Base-by-base conservation (phyloP, 1,139 yeast species). In the Pneumocystis carinii region DNA sequence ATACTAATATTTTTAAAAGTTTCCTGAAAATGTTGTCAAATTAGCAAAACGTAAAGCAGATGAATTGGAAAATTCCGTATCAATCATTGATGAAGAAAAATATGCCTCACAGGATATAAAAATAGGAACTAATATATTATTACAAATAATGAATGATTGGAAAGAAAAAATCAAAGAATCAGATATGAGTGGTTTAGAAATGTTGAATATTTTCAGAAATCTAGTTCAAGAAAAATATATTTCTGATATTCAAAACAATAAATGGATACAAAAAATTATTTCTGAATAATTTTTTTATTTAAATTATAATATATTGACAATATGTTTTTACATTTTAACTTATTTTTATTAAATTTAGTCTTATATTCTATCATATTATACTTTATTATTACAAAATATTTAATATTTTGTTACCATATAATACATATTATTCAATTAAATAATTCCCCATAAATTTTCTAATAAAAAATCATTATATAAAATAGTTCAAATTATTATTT, bases 1-100 rank as follows among this genome's bases (percentile, higher is more conserved):
- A 48, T 48, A 48, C 55, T 48, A 24, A 48, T 10, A 5, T 24
- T 41, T 24, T 97, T 92, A 42, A 32, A 85, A 87, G 68, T 92
- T 92, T 73, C 98, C 98, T 1, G 77, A 78, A 37, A 90, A 90
- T 72, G 92, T 92, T 61, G 83, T 92, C 62, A 81, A 83, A 64
- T 92, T 92, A 97, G 96, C 98, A 2, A 92, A 92, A 71, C 81
- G 97, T 67, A 90, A 90, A 72, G 96, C 97, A 0, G 78, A 81
- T 6, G 97, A 92, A 71, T 78, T 92, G 64, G 97, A 90, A 71
- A 89, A 84, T 65, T 78, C 83, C 59, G 79, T 77, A 38, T 74
- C 72, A 79, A 76, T 61, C 75, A 73, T 69, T 57, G 71, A 63
- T 64, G 66, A 64, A 67, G 62, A 63, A 17, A 67, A 66, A 55